phyloP scores from a whole-genome alignment of 257 asterid species.

The Asclepias syriaca region DNA sequence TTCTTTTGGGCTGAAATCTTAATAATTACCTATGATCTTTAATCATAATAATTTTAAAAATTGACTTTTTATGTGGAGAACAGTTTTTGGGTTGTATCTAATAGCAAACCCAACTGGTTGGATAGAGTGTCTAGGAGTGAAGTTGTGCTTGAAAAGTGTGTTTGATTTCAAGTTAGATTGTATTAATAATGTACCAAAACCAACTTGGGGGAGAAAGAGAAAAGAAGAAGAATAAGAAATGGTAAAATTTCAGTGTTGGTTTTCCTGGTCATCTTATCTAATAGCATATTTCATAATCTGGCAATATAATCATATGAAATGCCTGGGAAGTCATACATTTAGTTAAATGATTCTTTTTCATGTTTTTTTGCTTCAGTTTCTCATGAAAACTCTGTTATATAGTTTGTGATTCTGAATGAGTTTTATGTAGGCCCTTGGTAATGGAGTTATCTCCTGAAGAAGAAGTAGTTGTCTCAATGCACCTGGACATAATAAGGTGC shows the following conservation, averaged over 20 bases:
- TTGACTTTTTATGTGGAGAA: neutral
- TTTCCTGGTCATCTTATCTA: neutral
- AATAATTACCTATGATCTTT: neutral
- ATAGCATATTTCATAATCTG: neutral
- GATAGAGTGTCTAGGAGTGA: neutral
- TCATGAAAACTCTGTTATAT: neutral
- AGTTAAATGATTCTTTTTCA: conserved; percentile 7
- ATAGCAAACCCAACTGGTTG: neutral
- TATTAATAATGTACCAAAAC: neutral
- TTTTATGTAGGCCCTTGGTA: conserved; percentile 60
- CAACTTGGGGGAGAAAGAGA: too few relatives aligned
- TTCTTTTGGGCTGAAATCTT: neutral
- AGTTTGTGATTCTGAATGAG: conserved; percentile 11
- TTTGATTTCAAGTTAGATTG: neutral
- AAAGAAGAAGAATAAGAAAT: too few relatives aligned
- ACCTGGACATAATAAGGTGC: conserved; percentile 81
- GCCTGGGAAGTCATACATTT: neutral
- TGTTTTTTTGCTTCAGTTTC: conserved; percentile 9
- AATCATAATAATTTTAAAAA: too few relatives aligned
- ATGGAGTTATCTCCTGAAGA: conserved; percentile 94
- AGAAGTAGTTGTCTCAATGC: conserved; percentile 87
- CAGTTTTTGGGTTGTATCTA: neutral
- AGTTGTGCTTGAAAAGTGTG: neutral
- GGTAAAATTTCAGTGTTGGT: neutral
- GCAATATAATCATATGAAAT: conserved; percentile 5